Conservation (phyloP, 352 stramenopile genomes). For the Pythium phragmiticola region DNA sequence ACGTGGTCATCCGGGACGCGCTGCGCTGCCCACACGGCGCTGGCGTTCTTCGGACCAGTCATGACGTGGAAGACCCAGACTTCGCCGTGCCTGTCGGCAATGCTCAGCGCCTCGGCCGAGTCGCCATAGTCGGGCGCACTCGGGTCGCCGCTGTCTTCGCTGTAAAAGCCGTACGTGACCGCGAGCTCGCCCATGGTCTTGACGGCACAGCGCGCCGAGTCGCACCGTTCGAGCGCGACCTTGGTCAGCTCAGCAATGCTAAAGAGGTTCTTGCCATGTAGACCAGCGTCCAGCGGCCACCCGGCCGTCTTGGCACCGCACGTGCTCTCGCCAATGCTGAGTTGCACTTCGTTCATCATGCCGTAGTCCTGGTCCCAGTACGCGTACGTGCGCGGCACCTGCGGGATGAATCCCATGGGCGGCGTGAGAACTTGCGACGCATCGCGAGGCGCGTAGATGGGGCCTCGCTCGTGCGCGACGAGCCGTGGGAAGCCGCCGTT, state of each 20-base stretch:
- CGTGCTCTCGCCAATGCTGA: slow-evolving; percentile 94
- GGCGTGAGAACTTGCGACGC: slow-evolving; percentile 1
- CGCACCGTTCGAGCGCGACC: slow-evolving; percentile 89
- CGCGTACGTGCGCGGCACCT: slow-evolving; percentile 90
- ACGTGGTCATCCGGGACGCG: slow-evolving; percentile 89
- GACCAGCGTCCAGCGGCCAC: slow-evolving; percentile 35
- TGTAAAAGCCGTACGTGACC: slow-evolving; percentile 93
- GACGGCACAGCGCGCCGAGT: slow-evolving; percentile 78
- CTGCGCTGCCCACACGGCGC: slow-evolving; percentile 92
- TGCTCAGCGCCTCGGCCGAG: slow-evolving; percentile 81
- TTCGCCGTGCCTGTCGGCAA: slow-evolving; percentile 88
- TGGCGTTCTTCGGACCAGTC: slow-evolving; percentile 81
- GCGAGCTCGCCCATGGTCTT: slow-evolving; percentile 92
- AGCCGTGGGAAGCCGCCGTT: slow-evolving; percentile 71
- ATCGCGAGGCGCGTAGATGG: slow-evolving; percentile 49
- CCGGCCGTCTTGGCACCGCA: slow-evolving; percentile 82
- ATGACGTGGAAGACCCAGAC: slow-evolving; percentile 95
- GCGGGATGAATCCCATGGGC: slow-evolving; percentile 84
- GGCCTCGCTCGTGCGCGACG: slow-evolving; percentile 65
- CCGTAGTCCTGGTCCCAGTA: slow-evolving; percentile 95
- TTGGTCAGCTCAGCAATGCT: slow-evolving; percentile 89
- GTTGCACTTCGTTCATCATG: slow-evolving; percentile 94
- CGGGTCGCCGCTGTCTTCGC: slow-evolving; percentile 77
- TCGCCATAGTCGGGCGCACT: slow-evolving; percentile 42
- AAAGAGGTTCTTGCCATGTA: slow-evolving; percentile 85